These are phyloP conservation scores for Colletotrichum melonis DNA, from an alignment of 2,329 filamentous ascomycete genomes.

Conservation along the genomic window DNA sequence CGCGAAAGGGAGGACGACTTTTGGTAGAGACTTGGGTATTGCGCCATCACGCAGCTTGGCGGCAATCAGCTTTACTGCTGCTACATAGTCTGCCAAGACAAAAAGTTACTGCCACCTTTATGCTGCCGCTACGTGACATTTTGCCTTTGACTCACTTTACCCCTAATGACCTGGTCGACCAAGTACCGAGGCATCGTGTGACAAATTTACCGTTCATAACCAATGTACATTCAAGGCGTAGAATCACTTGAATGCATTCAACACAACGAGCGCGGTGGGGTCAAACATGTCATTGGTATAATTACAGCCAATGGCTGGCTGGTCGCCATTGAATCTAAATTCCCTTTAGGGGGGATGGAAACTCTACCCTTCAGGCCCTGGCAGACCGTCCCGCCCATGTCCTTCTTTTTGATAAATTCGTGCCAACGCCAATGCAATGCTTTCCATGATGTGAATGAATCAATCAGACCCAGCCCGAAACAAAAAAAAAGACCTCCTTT, in stretches of 20 bases:
- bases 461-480: neutral
- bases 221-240: neutral
- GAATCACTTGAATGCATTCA: neutral
- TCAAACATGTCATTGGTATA: constrained; percentile 22
- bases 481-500: neutral
- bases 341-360: constrained; percentile 16
- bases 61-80: constrained; percentile 4
- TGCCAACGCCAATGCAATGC: constrained; percentile 36
- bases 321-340: neutral
- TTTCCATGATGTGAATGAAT: constrained; percentile 29
- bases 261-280: neutral
- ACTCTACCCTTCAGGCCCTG: neutral
- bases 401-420: constrained; percentile 13
- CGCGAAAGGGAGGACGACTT: constrained; percentile 5
- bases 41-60: constrained; percentile 20
- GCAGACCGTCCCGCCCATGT: constrained; percentile 22
- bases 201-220: too few relatives aligned
- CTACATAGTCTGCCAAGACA: constrained; percentile 31
- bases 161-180: neutral
- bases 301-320: neutral
- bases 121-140: neutral
- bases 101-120: constrained; percentile 22
- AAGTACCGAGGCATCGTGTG: neutral
- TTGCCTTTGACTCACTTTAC: neutral
- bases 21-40: constrained; percentile 27